Conservation (phyloP, 306 rosid genomes). For the Malus domestica region ASM211411v1 NC_041793.1:25659001-25659500, state of each 20-base stretch:
- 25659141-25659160: constrained; percentile 17
- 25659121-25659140: constrained; percentile 13
- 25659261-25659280: neutral
- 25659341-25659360: neutral
- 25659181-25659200: constrained; percentile 4
- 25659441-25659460: neutral
- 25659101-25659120: constrained; percentile 15
- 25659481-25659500: constrained; percentile 1
- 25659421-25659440: neutral
- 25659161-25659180: constrained; percentile 16
- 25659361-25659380: constrained; percentile 8
- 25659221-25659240: constrained; percentile 24
- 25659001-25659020: too few species aligned
- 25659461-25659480: neutral
- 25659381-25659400: constrained; percentile 22
- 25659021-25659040: neutral
- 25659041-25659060: constrained; percentile 4
- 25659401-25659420: neutral
- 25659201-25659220: constrained; percentile 31
- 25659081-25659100: constrained; percentile 24
- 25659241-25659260: neutral
- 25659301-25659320: neutral
- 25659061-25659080: constrained; percentile 21
- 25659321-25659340: neutral
- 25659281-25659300: neutral